Evolutionary conservation across 345 rosid species (phyloP), one percentile per base, ranked within the genome.

Genomic region (Arabidopsis arenosa): DNA sequence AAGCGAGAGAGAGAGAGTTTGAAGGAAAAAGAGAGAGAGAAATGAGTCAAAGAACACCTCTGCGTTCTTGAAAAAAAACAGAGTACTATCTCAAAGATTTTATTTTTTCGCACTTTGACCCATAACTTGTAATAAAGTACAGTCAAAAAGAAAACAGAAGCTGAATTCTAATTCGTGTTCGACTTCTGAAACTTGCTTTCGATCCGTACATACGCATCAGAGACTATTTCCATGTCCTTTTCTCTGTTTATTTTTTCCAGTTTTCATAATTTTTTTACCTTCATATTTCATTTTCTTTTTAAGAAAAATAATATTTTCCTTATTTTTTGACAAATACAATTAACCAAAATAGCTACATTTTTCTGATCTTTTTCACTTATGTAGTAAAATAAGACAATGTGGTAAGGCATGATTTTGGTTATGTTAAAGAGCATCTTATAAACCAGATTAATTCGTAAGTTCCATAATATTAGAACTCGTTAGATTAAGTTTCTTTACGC

Each of bases 91-190:
- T 17, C 28, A 68, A 55, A 54, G 7, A 10, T 10, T 14, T 14
- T 9, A 5, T 21, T 5, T 39, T 55, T 64, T 73, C 63, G 63
- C 55, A 13, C 23, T 64, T 44, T 55, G 13, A 7, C 64, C 64
- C 65, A 26, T 36, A 26, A 7, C 2, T 8, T 66, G 11, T 57
- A 2, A 48, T 37, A 57, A 56, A 45, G 47, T 36, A 26, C 11
- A 48, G 73, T 58, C 60, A 64, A 63, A 28, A 68, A 41, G 55
- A 0, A 30, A 40, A 14, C 1, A 35, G 26, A 47, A 35, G 68
- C 21, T 49, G 40, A 33, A 18, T 9, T 17, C 41, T 2, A 3
- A 52, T 7, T 18, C 2, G 44, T 33, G n/a, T 58, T 21, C 4
- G 15, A 11, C 26, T 41, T 44, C 36, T 32, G 28, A 48, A 48